Conservation (phyloP, 805 yeast genomes). For the Maudiozyma barnettii region DNA sequence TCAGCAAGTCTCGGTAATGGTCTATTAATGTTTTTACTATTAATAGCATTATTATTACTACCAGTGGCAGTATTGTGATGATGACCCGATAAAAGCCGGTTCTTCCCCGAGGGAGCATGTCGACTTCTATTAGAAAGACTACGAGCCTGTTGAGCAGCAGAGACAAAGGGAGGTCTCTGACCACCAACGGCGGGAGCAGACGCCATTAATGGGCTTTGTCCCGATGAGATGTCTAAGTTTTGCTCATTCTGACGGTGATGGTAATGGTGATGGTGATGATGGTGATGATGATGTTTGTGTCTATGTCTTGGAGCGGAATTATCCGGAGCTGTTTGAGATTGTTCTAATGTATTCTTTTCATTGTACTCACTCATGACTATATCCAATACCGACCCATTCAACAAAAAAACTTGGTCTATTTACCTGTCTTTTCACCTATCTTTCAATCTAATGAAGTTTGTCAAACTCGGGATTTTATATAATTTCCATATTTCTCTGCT, state of each 20-base stretch:
- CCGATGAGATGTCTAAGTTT: too few relatives aligned
- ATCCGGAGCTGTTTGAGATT: neutral
- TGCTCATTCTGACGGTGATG: neutral
- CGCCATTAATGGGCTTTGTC: neutral
- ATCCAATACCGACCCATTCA: neutral
- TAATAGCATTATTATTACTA: too few relatives aligned
- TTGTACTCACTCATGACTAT: neutral
- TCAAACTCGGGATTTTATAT: too few relatives aligned
- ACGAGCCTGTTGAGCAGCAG: neutral
- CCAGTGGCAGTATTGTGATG: too few relatives aligned
- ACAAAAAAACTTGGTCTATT: too few relatives aligned
- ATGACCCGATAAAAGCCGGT: too few relatives aligned
- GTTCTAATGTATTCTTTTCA: neutral
- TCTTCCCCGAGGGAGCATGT: neutral
- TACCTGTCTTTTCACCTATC: too few relatives aligned
- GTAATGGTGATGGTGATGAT: conserved; percentile 14
- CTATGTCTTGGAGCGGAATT: conserved; percentile 2
- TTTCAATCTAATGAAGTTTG: too few relatives aligned
- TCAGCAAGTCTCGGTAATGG: conserved; percentile 16
- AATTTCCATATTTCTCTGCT: too few relatives aligned
- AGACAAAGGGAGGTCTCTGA: neutral
- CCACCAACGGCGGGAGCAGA: neutral
- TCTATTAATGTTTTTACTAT: neutral
- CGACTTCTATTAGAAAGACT: neutral
- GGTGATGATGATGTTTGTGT: conserved; percentile 19